Base-by-base conservation (phyloP, 2,329 filamentous ascomycete species). In the Trichoderma afroharzianum region DNA sequence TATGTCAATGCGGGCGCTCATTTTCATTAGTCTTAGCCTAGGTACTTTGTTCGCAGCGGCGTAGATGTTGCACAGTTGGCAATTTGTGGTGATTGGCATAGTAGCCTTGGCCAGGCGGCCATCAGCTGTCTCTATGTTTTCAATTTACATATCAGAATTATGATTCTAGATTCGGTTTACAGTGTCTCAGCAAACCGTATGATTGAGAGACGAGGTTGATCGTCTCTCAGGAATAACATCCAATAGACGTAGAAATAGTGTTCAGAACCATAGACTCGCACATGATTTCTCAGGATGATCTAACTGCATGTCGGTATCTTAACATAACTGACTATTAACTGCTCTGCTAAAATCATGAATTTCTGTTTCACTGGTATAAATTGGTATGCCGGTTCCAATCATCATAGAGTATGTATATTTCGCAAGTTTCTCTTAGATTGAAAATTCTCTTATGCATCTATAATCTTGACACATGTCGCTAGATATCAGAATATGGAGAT, bases 151-250 rank as follows among this genome's bases (percentile, higher is more conserved):
- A 24, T 24, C 0, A 6, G 6, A 21, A 50, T 7, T 14, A 50
- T 2, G 3, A 0, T 14, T 24, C 9, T 47, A 3, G 1, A 0
- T 3, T 2, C 43, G 2, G 0, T 47, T n/a, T 3, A 50, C 0
- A 50, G 39, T 9, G 39, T 43, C 6, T 43, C 18, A 3, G 15
- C 9, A 21, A 21, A 3, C n/a, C 0, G n/a, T 50, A 21, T 50
- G 43, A 21, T 21, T 50, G 4, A 21, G 2, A n/a, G 43, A 3
- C 15, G 9, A 12, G 2, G 9, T 50, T 21, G n/a, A 50, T 11
- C 11, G 18, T 5, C 43, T 21, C 2, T n/a, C 43, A 21, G 0
- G 0, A 47, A 21, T 47, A 3, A 21, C 43, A 0, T 47, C 43
- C 4, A 4, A 47, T 11, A 21, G 1, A 50, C n/a, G 1, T 9